These are phyloP conservation scores for Colletotrichum costaricense DNA, from an alignment of 2,329 filamentous ascomycete genomes.

Conservation along the genomic window DNA sequence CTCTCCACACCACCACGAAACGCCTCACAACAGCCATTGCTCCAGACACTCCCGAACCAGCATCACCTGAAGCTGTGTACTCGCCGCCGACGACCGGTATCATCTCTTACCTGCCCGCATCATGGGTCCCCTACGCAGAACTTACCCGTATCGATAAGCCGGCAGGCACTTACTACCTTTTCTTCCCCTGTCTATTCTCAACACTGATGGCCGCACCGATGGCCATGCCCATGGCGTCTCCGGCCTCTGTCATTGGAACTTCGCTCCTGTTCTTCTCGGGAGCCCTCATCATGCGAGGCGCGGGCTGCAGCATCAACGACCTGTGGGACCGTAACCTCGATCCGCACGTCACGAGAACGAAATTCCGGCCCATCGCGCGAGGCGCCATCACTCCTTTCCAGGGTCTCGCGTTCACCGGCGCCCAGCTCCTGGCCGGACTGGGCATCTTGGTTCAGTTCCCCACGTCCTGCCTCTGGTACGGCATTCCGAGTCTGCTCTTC, in stretches of 20 bases:
- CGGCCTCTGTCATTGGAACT: slow-evolving; percentile 72
- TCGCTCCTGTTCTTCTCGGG: slow-evolving; percentile 79
- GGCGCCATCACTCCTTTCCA: slow-evolving; percentile 78
- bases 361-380: slow-evolving; percentile 83
- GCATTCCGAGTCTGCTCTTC: slow-evolving; percentile 77
- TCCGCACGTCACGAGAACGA: slow-evolving; percentile 80
- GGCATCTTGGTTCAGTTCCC: slow-evolving; percentile 83
- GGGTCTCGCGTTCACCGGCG: slow-evolving; percentile 80
- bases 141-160: slow-evolving; percentile 86
- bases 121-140: slow-evolving; percentile 84
- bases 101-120: slow-evolving; percentile 74
- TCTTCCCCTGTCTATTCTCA: slow-evolving; percentile 87
- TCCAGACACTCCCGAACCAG: slow-evolving; percentile 33
- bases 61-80: slow-evolving; percentile 57
- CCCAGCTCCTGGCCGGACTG: slow-evolving; percentile 79
- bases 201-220: slow-evolving; percentile 83
- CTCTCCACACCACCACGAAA: slow-evolving; percentile 31
- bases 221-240: slow-evolving; percentile 68
- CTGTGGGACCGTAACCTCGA: slow-evolving; percentile 91
- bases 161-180: slow-evolving; percentile 85
- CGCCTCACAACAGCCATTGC: slow-evolving; percentile 11
- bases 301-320: slow-evolving; percentile 91
- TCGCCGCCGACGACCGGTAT: slow-evolving; percentile 77
- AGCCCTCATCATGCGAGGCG: slow-evolving; percentile 86
- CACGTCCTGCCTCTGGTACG: slow-evolving; percentile 78